Evolutionary conservation across 176 grass and related monocot genomes (phyloP).

Genomic region (Oryza nivara): DNA sequence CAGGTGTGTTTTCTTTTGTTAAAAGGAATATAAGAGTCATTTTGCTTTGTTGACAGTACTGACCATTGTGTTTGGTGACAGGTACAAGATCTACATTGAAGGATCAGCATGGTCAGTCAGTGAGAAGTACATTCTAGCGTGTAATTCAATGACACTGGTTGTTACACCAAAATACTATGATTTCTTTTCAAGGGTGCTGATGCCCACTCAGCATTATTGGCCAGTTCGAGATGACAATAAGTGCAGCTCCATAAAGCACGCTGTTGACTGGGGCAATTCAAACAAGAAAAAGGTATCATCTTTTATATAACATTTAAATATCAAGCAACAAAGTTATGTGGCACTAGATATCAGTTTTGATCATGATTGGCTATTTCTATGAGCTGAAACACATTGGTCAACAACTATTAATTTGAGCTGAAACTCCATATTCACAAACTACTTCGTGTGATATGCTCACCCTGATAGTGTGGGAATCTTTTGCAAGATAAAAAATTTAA

Average conservation of each 20-base stretch:
- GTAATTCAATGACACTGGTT: slow-evolving; percentile 79
- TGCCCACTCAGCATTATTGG: slow-evolving; percentile 90
- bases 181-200: slow-evolving; percentile 76
- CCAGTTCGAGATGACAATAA: slow-evolving; percentile 68
- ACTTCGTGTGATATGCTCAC: neutral
- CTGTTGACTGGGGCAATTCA: slow-evolving; percentile 94
- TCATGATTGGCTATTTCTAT: slow-evolving; percentile 8
- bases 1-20: slow-evolving; percentile 57
- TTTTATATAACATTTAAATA: neutral
- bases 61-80: slow-evolving; percentile 34
- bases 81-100: slow-evolving; percentile 97
- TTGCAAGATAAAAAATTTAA: neutral
- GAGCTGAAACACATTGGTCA: slow-evolving; percentile 29
- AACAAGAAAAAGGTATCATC: slow-evolving; percentile 72
- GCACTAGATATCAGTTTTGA: neutral
- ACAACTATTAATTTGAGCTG: slow-evolving; percentile 20
- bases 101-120: slow-evolving; percentile 94
- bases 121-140: slow-evolving; percentile 97
- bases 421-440: slow-evolving; percentile 7
- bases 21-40: neutral
- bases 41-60: neutral
- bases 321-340: neutral
- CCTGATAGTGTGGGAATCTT: neutral
- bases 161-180: slow-evolving; percentile 86
- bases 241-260: slow-evolving; percentile 80